Conservation (phyloP, 177 flowering plant genomes). For the Telopea speciosissima region DNA sequence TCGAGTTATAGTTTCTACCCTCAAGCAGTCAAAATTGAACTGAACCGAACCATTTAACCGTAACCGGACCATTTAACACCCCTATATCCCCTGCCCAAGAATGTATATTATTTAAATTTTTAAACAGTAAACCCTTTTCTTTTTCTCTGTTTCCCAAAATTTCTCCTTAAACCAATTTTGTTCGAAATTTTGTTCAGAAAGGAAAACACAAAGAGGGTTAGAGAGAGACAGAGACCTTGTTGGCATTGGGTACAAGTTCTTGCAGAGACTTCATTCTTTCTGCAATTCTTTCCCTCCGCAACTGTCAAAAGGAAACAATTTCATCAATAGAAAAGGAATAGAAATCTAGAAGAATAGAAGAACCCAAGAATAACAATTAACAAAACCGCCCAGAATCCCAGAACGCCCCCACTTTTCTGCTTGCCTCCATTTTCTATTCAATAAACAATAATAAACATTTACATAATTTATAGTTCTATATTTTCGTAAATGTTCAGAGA, state of each 20-base stretch:
- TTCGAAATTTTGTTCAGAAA: too few relatives aligned
- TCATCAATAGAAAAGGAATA: not conserved
- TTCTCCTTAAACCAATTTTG: too few relatives aligned
- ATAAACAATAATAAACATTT: not conserved
- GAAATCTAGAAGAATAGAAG: not conserved
- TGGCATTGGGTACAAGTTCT: conserved; percentile 75
- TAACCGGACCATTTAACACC: too few relatives aligned
- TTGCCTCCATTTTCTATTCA: not conserved
- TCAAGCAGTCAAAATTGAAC: too few relatives aligned
- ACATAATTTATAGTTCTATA: not conserved
- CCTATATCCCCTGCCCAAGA: too few relatives aligned
- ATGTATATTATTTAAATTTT: too few relatives aligned
- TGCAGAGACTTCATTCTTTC: conserved; percentile 78
- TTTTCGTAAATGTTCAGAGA: not conserved
- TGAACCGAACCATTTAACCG: too few relatives aligned
- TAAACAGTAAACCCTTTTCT: too few relatives aligned
- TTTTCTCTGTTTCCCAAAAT: too few relatives aligned
- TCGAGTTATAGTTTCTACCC: too few relatives aligned
- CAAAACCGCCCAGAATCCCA: conserved; percentile 3
- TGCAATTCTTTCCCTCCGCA: conserved; percentile 74
- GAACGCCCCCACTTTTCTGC: not conserved
- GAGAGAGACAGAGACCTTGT: conserved; percentile 38
- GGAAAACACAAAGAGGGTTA: not conserved
- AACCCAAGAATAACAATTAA: not conserved
- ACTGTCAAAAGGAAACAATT: conserved; percentile 25